These are phyloP conservation scores for Mentha longifolia DNA, from an alignment of 257 asterid genomes.

Conservation along the genomic window DNA sequence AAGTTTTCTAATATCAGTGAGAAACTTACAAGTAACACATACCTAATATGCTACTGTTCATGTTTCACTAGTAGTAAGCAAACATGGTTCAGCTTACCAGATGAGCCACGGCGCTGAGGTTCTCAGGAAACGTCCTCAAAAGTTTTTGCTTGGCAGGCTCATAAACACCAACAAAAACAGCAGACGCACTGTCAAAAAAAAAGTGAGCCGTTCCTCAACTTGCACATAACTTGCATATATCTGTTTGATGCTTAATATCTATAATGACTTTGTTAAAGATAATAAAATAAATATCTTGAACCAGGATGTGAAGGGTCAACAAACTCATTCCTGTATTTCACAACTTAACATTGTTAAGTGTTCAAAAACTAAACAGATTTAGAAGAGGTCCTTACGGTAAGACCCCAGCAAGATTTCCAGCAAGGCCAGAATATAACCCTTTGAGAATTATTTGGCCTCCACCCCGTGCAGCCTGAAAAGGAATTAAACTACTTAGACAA, in stretches of 20 bases:
- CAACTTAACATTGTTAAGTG: slow-evolving; percentile 10
- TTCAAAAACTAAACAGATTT: slow-evolving; percentile 1
- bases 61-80: slow-evolving; percentile 4
- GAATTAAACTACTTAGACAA: slow-evolving; percentile 30
- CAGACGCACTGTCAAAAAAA: slow-evolving; percentile 80
- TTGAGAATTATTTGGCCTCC: slow-evolving; percentile 88
- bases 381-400: slow-evolving; percentile 72
- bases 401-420: slow-evolving; percentile 96
- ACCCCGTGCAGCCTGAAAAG: slow-evolving; percentile 82
- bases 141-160: slow-evolving; percentile 93
- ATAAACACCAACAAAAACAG: slow-evolving; percentile 93
- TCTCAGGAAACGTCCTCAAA: slow-evolving; percentile 75
- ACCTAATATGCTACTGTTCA: not conserved
- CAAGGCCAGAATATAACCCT: slow-evolving; percentile 93
- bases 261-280: slow-evolving; percentile 4
- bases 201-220: slow-evolving; percentile 27
- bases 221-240: not conserved
- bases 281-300: slow-evolving; percentile 5
- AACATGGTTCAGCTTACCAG: slow-evolving; percentile 62
- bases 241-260: not conserved
- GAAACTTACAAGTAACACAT: not conserved
- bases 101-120: slow-evolving; percentile 92
- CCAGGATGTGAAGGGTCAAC: slow-evolving; percentile 6
- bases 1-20: too few relatives aligned
- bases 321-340: not conserved